Evolutionary conservation across 1,284 basidiomycete genomes (phyloP).

Genomic region (Phlebopus sp.): DNA sequence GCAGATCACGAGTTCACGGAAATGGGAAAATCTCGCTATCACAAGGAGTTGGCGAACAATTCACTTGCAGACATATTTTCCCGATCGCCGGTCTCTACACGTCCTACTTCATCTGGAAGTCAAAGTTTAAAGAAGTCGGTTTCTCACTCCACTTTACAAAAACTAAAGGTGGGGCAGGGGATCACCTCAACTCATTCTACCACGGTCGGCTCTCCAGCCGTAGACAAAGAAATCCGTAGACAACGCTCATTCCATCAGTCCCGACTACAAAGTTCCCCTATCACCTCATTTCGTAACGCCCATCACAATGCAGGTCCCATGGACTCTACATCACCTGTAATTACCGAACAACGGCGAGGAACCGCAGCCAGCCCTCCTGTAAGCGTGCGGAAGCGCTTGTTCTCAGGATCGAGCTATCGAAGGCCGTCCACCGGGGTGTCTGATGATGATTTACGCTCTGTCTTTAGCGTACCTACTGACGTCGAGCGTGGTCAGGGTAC

Average conservation of each 20-base stretch:
- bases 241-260: conserved; percentile 47
- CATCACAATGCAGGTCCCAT: conserved; percentile 25
- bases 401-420: conserved; percentile 52
- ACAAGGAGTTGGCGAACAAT: conserved; percentile 1
- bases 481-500: conserved; percentile 27
- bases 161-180: conserved; percentile 23
- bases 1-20: not conserved
- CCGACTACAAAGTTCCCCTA: conserved; percentile 38
- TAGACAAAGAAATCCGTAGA: conserved; percentile 34
- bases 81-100: not conserved
- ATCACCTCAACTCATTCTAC: conserved; percentile 6
- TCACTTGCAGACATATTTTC: conserved; percentile 1
- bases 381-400: conserved; percentile 51
- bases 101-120: conserved; percentile 19
- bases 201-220: conserved; percentile 1
- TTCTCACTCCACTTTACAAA: conserved; percentile 54
- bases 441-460: conserved; percentile 51
- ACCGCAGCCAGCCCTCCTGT: conserved; percentile 16
- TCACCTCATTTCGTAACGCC: conserved; percentile 36
- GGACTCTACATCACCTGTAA: conserved; percentile 20
- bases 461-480: conserved; percentile 51
- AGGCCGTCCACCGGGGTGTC: conserved; percentile 49
- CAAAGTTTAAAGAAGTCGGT: conserved; percentile 53
- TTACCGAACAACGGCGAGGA: conserved; percentile 2
- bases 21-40: not conserved